Evolutionary conservation across 805 yeast species (phyloP), one percentile per base, ranked within the genome.

Genomic region (Pichia thaimueangensis): DNA sequence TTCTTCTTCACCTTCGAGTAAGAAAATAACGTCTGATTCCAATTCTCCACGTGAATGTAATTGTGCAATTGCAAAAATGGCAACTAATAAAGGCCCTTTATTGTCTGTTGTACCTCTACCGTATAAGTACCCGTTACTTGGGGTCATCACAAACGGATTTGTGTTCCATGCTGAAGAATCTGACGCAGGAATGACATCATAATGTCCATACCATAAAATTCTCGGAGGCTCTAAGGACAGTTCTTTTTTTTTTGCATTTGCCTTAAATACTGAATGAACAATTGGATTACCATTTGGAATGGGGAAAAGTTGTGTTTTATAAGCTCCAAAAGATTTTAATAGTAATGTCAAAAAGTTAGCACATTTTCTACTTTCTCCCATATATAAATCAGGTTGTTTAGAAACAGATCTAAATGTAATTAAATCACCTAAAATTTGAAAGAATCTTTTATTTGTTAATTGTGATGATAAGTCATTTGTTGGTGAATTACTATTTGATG

Each of bases 1-100:
- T 60, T 91, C 98, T 62, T 93, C 98, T 60, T 88, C 96, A 35
- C 98, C 98, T 63, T 91, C 98, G 37, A 91, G 71, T 13, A 91
- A 56, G 53, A 93, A 89, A 0, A 84, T 78, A 4, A 91, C 81
- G 58, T 91, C 96, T 35, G 81, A 71, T 6, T 69, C 66, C 17
- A 93, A 69, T 35, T 73, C 62, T 0, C 70, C 64, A 10, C 65
- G 62, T 23, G 73, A 73, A 41, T 65, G 65, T 12, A 87, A 62
- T 41, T 84, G 86, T 0, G 93, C 89, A 16, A 84, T 95, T 0
- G 96, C 86, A 62, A 79, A 88, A 3, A 91, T 72, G 0, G 96
- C 82, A 2, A 96, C 95, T 11, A 88, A 63, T 8, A 84, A 66
- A 0, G 98, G 98, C 0, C 98, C 98, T 59, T 91, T 91, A 60